Base-by-base conservation (phyloP, 129 eudicot species). In the Chrysanthemum makinoi region DNA sequence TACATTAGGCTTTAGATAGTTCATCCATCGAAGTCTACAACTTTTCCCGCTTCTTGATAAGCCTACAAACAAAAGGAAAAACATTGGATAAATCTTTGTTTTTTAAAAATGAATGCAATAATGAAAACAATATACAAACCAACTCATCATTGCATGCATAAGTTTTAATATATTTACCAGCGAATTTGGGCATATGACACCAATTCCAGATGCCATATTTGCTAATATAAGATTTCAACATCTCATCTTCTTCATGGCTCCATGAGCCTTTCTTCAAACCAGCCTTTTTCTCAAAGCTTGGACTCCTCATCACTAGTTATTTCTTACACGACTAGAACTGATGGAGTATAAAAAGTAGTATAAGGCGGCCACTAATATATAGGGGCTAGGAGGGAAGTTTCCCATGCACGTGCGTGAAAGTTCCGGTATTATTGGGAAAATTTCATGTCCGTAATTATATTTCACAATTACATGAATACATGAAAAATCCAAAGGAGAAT, bases 181-280 rank as follows among this genome's bases (percentile, higher is more conserved):
- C 81, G 68, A 19, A 68, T 82, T 60, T 82, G 13, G 86, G 83
- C 70, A 77, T 78, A 75, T 67, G 79, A 65, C 60, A 73, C 86
- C 86, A 82, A 48, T 74, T 78, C 83, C 80, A 74, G 33, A 82
- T 78, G 26, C 83, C 83, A 58, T 69, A 64, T 62, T 62, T 74
- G 2, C 43, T 74, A 15, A 82, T 82, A 74, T 82, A 78, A 65
- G 66, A 55, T 24, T 39, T 46, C 52, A 82, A 19, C 71, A 54
- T 74, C 56, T 74, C 69, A 71, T 82, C 86, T 70, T 82, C 83
- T 63, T 78, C 83, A 33, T 65, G 66, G 56, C 77, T 77, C 86
- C 86, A 82, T 56, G 83, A 67, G 57, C 83, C 72, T 73, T 78
- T 82, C 78, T 82, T 82, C 50, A 82, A 62, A 20, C 19, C 69